phyloP scores from a whole-genome alignment of 2,329 filamentous ascomycete species.

The Clonostachys byssicola region DNA sequence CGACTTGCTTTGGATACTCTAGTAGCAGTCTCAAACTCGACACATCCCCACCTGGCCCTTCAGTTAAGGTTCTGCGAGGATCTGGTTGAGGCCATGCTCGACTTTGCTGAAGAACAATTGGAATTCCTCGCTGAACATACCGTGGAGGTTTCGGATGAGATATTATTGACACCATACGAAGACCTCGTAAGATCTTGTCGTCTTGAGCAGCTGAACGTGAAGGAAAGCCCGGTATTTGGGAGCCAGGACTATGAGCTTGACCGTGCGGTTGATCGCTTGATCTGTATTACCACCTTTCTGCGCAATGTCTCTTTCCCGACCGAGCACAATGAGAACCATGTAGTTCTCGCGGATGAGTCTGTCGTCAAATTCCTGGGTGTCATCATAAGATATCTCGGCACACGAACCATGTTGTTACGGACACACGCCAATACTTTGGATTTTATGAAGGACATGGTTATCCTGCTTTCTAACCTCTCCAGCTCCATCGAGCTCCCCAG shows the following conservation, averaged over 20 bases:
- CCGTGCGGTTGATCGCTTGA: slow-evolving; percentile 77
- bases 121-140: slow-evolving; percentile 82
- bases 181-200: slow-evolving; percentile 79
- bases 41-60: slow-evolving; percentile 59
- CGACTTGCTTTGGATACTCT: slow-evolving; percentile 84
- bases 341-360: slow-evolving; percentile 66
- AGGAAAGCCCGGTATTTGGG: slow-evolving; percentile 70
- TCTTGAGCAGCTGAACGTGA: slow-evolving; percentile 66
- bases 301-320: slow-evolving; percentile 86
- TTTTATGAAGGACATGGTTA: slow-evolving; percentile 94
- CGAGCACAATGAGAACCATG: slow-evolving; percentile 60
- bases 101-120: slow-evolving; percentile 86
- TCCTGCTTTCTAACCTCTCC: slow-evolving; percentile 85
- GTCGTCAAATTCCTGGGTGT: slow-evolving; percentile 82
- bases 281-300: slow-evolving; percentile 88
- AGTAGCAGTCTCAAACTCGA: slow-evolving; percentile 60
- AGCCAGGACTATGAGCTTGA: slow-evolving; percentile 78
- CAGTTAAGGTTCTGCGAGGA: slow-evolving; percentile 78
- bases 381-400: slow-evolving; percentile 82
- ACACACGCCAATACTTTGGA: slow-evolving; percentile 83
- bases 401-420: slow-evolving; percentile 79
- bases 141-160: slow-evolving; percentile 80
- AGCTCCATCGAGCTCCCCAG: slow-evolving; percentile 76
- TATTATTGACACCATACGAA: slow-evolving; percentile 81
- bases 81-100: slow-evolving; percentile 79